phyloP scores from a whole-genome alignment of 495 filamentous ascomycete species.

The Xylaria telfairii region DNA sequence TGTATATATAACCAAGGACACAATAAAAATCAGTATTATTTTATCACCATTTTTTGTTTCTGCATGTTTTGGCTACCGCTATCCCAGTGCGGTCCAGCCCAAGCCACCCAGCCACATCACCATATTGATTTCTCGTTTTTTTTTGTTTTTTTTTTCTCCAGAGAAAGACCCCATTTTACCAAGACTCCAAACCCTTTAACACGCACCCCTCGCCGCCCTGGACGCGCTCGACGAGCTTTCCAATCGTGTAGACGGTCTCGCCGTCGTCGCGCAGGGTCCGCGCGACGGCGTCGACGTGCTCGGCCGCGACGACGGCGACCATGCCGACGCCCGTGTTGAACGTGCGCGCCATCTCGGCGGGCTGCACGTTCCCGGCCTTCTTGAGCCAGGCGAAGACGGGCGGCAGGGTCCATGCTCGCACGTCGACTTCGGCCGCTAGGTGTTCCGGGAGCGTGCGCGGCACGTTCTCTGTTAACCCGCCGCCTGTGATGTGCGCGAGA shows the following conservation, averaged over 20 bases:
- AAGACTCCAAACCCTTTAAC: conserved; percentile 71
- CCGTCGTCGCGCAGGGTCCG: conserved; percentile 64
- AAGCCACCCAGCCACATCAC: not conserved
- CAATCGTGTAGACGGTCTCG: conserved; percentile 80
- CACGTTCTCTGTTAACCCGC: conserved; percentile 89
- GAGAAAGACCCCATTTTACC: conserved; percentile 50
- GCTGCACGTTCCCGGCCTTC: conserved; percentile 71
- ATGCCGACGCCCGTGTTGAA: conserved; percentile 96
- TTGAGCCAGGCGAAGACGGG: conserved; percentile 86
- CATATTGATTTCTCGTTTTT: no score
- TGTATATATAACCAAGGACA: not conserved
- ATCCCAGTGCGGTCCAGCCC: not conserved
- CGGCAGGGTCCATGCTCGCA: conserved; percentile 71
- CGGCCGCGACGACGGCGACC: conserved; percentile 76
- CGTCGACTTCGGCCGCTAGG: conserved; percentile 79
- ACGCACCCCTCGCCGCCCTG: conserved; percentile 68
- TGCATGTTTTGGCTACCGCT: conserved; percentile 19
- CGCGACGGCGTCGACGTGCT: conserved; percentile 59
- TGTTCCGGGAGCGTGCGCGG: conserved; percentile 84
- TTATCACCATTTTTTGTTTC: conserved; percentile 7
- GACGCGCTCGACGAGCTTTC: conserved; percentile 63
- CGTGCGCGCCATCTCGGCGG: conserved; percentile 81
- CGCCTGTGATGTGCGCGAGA: conserved; percentile 95
- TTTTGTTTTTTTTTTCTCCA: not conserved
- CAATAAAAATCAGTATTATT: not conserved